Base-by-base conservation (phyloP, 2,329 filamentous ascomycete genomes). In the Pyrenochaeta sp. region DNA sequence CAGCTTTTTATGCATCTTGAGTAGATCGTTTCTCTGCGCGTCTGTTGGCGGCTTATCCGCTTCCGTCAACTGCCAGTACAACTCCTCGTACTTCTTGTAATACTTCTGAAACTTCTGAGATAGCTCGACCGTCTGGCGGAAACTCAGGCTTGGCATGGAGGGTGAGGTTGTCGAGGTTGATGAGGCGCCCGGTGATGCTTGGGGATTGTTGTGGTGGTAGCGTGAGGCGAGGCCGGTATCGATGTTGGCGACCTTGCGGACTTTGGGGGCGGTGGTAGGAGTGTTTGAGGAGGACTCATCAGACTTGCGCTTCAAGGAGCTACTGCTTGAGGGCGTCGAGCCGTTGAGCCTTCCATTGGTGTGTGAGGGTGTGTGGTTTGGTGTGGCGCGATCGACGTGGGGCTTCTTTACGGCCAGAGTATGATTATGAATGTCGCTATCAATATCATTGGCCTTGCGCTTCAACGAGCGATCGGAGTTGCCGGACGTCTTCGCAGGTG, bases 61-160 rank as follows among this genome's bases (percentile, higher is more conserved):
- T 35, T 76, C 75, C 0, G 69, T 71, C 55, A 80, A 63, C 58
- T 75, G 69, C 64, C 82, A 81, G 68, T 87, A 84, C 62, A 87
- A 69, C 63, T 79, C 73, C 61, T 81, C 79, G 63, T 89, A 88
- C 51, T 79, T 81, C 31, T 81, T 81, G 64, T 88, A 87, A 56
- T 82, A 82, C 47, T 76, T 76, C 65, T 86, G 85, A 71, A 88
- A 88, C 43, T 76, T 77, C 60, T 78, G 76, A 2, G 79, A 80
- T 21, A 81, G 63, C 51, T 77, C 74, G 18, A 82, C 71, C 30
- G 77, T 79, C 60, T 80, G 78, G 20, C 72, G 74, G 71, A 77
- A 80, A 56, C 71, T 75, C 54, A 78, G 57, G 50, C 63, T 71
- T 35, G 69, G 64, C 39, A 72, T 52, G 5, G 74, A 66, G 2